Evolutionary conservation across 345 rosid genomes (phyloP).

Genomic region (Brassica carinata): DNA sequence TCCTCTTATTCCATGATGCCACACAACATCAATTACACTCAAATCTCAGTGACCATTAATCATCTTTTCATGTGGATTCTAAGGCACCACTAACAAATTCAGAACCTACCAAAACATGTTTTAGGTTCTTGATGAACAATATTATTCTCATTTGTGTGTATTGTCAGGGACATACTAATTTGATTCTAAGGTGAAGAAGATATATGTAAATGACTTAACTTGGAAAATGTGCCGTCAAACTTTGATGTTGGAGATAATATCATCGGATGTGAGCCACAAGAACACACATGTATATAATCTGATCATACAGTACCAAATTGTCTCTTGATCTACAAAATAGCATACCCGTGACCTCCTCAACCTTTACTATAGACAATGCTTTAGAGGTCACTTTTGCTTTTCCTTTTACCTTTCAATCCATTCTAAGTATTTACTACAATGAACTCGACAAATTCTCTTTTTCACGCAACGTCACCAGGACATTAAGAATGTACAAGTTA

Average conservation of each 20-base stretch:
- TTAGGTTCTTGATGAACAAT: background rate
- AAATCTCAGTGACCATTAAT: slow-evolving; percentile 45
- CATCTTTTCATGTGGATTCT: slow-evolving; percentile 41
- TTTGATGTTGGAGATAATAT: slow-evolving; percentile 56
- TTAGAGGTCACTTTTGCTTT: slow-evolving; percentile 2
- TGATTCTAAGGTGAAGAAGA: slow-evolving; percentile 40
- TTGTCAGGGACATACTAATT: slow-evolving; percentile 22
- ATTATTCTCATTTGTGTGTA: background rate
- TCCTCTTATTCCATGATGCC: slow-evolving; percentile 36
- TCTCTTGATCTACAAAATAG: slow-evolving; percentile 30
- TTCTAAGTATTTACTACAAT: too few relatives aligned
- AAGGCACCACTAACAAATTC: slow-evolving; percentile 7
- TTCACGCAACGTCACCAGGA: slow-evolving; percentile 56
- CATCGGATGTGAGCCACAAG: slow-evolving; percentile 42
- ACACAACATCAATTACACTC: slow-evolving; percentile 31
- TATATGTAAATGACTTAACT: slow-evolving; percentile 56
- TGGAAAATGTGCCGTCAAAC: slow-evolving; percentile 51
- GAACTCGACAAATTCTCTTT: slow-evolving; percentile 4
- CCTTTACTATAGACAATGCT: slow-evolving; percentile 17
- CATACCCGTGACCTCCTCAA: slow-evolving; percentile 22
- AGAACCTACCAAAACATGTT: background rate
- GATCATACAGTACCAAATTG: slow-evolving; percentile 47
- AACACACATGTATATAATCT: slow-evolving; percentile 38
- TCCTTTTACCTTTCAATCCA: background rate
- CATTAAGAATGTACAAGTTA: slow-evolving; percentile 53